These are phyloP conservation scores for Dictyostelium citrinum DNA, from an alignment of 78 protist species.

Conservation along the genomic window DNA sequence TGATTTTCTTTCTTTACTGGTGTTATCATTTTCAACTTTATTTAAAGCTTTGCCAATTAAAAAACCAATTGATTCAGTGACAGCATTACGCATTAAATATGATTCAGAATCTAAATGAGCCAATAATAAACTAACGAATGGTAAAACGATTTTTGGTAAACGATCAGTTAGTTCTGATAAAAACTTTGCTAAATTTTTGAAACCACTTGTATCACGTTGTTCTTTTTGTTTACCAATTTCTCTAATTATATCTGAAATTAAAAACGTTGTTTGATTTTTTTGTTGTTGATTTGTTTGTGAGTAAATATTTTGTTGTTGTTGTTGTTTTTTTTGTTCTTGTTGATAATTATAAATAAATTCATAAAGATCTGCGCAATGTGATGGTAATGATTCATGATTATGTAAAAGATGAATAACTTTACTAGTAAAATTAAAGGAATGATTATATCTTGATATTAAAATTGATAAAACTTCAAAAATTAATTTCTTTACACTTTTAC, in stretches of 20 bases:
- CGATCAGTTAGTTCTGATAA: background rate
- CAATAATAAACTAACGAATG: background rate
- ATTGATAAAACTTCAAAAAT: background rate
- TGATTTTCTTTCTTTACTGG: background rate
- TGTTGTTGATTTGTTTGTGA: background rate
- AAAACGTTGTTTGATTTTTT: background rate
- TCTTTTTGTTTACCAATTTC: slow-evolving; percentile 22
- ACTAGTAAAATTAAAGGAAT: background rate
- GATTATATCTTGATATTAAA: background rate
- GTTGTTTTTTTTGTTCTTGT: background rate
- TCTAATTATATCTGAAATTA: background rate
- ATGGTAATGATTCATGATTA: background rate
- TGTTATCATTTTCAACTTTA: background rate
- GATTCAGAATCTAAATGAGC: slow-evolving; percentile 20
- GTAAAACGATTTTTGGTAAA: slow-evolving; percentile 21
- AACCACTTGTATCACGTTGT: background rate
- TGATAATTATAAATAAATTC: background rate
- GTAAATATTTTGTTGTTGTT: background rate
- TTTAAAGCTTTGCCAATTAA: background rate
- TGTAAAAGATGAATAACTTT: background rate
- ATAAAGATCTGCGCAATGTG: background rate
- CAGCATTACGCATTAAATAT: slow-evolving; percentile 73
- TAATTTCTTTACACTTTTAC: background rate
- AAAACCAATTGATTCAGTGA: slow-evolving; percentile 23
- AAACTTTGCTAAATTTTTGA: slow-evolving; percentile 34